Conservation (phyloP, 192 early-diverging fungal genomes). For the Coemansia sp. region DNA sequence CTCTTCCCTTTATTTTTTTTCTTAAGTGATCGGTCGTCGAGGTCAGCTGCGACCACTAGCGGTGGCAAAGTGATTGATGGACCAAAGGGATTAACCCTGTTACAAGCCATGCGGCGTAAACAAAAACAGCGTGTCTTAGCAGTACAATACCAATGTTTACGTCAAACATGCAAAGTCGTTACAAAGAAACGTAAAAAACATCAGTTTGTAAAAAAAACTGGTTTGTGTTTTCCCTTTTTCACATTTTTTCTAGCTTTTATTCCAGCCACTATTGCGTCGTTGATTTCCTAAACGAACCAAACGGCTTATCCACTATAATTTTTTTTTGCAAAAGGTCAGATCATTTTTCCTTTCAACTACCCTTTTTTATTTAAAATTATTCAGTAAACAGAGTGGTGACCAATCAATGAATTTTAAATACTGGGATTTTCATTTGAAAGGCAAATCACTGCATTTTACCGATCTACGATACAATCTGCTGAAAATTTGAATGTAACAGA, state of each 20-base stretch:
- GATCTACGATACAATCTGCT: constrained; percentile 2
- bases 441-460: constrained; percentile 1
- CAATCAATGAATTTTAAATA: background rate
- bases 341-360: background rate
- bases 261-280: background rate
- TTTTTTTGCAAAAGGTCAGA: background rate
- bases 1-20: background rate
- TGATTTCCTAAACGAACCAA: background rate
- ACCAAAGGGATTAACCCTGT: background rate
- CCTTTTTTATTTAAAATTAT: background rate
- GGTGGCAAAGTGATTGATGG: background rate
- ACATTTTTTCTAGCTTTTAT: too few species aligned
- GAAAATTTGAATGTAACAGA: background rate
- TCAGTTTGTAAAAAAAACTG: background rate
- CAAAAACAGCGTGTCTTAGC: too few species aligned
- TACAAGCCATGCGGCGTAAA: background rate
- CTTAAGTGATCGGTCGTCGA: too few species aligned
- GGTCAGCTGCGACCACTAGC: background rate
- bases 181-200: too few species aligned
- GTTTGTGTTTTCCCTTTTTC: background rate
- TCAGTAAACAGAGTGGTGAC: background rate
- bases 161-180: background rate
- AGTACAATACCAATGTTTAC: background rate
- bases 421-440: background rate
- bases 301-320: background rate